Evolutionary conservation across 352 stramenopile genomes (phyloP).

Genomic region (Pilasporangium apinafurcum): DNA sequence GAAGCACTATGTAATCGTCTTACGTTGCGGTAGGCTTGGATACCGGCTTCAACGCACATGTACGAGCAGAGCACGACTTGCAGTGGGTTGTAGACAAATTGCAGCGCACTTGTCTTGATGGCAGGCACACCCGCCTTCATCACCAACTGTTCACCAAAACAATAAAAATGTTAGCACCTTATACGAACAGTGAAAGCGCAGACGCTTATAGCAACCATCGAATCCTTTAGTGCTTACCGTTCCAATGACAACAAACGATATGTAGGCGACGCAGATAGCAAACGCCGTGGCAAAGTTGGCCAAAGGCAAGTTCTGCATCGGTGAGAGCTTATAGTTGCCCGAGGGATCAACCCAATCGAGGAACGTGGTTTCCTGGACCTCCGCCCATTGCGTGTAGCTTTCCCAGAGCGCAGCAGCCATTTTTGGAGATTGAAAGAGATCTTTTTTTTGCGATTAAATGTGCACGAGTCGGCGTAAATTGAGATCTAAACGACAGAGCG

Average conservation of each 20-base stretch:
- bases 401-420: slow-evolving; percentile 38
- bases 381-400: slow-evolving; percentile 55
- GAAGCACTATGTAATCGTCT: slow-evolving; percentile 4
- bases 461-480: too few species aligned
- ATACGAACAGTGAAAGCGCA: slow-evolving; percentile 12
- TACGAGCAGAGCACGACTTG: slow-evolving; percentile 96
- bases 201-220: slow-evolving; percentile 2
- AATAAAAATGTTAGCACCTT: slow-evolving; percentile 8
- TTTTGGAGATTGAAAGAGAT: too few species aligned
- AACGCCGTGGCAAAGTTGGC: slow-evolving; percentile 52
- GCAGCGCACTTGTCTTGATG: slow-evolving; percentile 77
- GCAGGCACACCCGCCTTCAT: slow-evolving; percentile 72
- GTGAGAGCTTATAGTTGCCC: slow-evolving; percentile 38
- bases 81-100: slow-evolving; percentile 97
- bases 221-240: too few species aligned
- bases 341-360: slow-evolving; percentile 42
- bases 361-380: slow-evolving; percentile 33
- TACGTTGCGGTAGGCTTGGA: slow-evolving; percentile 90
- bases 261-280: slow-evolving; percentile 52
- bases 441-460: too few species aligned
- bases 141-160: slow-evolving; percentile 11
- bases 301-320: slow-evolving; percentile 29
- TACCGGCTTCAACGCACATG: slow-evolving; percentile 93
- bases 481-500: too few species aligned
- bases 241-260: slow-evolving; percentile 62